A percentile compares a stretch with the other conserved stretches of the same genome.
Evolutionary conservation across 2,329 filamentous ascomycete species (phyloP).

Genomic region (Pseudocercospora fuligena): DNA sequence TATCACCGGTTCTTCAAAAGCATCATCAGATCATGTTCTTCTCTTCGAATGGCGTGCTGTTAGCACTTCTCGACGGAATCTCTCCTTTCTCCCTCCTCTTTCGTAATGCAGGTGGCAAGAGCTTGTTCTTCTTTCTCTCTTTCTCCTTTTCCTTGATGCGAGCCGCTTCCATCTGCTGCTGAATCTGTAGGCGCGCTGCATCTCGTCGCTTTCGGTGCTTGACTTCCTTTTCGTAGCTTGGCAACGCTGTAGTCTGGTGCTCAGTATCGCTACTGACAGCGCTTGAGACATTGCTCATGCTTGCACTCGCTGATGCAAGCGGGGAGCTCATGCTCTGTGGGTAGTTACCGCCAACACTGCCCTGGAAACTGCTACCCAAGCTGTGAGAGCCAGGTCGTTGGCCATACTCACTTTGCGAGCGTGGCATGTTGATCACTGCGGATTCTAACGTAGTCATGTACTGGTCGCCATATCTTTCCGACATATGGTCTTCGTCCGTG

Average conservation of each 20-base stretch:
- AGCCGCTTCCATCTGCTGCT: conserved; percentile 42
- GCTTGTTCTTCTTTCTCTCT: conserved; percentile 46
- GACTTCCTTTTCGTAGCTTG: conserved; percentile 41
- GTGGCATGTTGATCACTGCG: conserved; percentile 17
- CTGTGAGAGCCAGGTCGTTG: conserved; percentile 33
- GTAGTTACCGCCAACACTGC: conserved; percentile 26
- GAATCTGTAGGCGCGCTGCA: conserved; percentile 34
- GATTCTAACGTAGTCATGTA: conserved; percentile 19
- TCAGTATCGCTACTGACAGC: conserved; percentile 42
- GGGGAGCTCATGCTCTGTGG: conserved; percentile 26
- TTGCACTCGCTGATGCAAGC: conserved; percentile 30
- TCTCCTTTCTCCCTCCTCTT: conserved; percentile 42
- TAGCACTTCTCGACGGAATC: conserved; percentile 28
- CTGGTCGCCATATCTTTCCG: conserved; percentile 19
- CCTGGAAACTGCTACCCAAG: conserved; percentile 31
- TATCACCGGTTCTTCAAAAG: conserved; percentile 2
- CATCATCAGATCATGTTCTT: conserved; percentile 13
- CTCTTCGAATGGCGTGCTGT: conserved; percentile 22
- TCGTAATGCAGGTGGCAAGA: conserved; percentile 44
- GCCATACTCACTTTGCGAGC: conserved; percentile 24
- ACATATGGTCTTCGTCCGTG: conserved; percentile 33
- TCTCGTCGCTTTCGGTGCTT: conserved; percentile 40
- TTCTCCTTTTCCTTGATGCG: conserved; percentile 42
- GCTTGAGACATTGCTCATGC: conserved; percentile 39
- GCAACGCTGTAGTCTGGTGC: conserved; percentile 39